Conservation (phyloP, 306 rosid genomes). For the Senna tora region DNA sequence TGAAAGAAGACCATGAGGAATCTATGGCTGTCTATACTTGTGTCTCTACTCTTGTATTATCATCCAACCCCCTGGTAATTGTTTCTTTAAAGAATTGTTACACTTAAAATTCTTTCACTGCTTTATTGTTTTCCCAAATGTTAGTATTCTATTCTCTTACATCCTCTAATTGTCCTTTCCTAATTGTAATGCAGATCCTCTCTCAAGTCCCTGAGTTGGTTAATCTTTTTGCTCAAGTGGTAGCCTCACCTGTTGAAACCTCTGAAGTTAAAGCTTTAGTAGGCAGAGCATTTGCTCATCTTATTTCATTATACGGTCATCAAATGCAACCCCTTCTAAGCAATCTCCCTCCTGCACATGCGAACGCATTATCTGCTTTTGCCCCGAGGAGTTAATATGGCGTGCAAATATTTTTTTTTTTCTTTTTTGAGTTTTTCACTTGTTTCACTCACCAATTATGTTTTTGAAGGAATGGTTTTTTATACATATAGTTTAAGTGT, state of each 20-base stretch:
- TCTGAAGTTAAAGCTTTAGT: conserved; percentile 80
- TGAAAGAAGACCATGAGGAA: conserved; percentile 96
- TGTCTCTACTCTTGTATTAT: conserved; percentile 72
- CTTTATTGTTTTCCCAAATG: conserved; percentile 21
- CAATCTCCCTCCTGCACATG: conserved; percentile 78
- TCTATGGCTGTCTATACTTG: conserved; percentile 92
- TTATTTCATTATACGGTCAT: conserved; percentile 83
- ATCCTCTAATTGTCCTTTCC: conserved; percentile 34
- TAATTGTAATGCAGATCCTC: conserved; percentile 69
- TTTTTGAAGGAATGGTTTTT: conserved; percentile 41
- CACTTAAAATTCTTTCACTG: conserved; percentile 16
- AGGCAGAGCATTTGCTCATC: conserved; percentile 87
- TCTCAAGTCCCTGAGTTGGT: conserved; percentile 90
- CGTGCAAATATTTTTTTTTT: conserved; percentile 6
- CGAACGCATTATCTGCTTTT: conserved; percentile 88
- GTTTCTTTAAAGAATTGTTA: conserved; percentile 17
- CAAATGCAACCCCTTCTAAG: conserved; percentile 94
- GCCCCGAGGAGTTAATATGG: conserved; percentile 65
- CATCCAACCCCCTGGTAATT: conserved; percentile 88
- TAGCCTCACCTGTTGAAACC: conserved; percentile 82
- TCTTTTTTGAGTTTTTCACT: conserved; percentile 26
- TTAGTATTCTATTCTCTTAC: conserved; percentile 17
- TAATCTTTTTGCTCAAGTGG: conserved; percentile 90
- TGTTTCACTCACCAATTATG: conserved; percentile 22
- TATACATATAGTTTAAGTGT: conserved; percentile 26